Evolutionary conservation across 306 rosid species (phyloP).

Genomic region (Amphicarpaea edgeworthii): DNA sequence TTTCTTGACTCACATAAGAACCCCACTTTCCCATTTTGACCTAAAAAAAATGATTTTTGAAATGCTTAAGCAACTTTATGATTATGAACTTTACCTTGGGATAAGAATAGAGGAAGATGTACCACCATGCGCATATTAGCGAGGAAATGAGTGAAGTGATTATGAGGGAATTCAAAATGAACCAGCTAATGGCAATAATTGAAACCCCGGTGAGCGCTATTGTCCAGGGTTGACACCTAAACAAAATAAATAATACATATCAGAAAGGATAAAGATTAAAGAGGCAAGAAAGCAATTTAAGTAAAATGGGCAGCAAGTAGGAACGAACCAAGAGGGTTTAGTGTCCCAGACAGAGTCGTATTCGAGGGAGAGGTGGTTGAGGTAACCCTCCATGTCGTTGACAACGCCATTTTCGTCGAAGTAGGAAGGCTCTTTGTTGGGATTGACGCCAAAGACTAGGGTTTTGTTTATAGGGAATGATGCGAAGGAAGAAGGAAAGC

Average conservation of each 20-base stretch:
- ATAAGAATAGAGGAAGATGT: slow-evolving; percentile 82
- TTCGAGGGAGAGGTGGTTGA: slow-evolving; percentile 81
- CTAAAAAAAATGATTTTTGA: background rate
- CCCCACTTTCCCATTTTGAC: background rate
- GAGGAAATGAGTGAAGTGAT: slow-evolving; percentile 48
- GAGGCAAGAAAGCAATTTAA: too few relatives aligned
- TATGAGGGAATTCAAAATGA: slow-evolving; percentile 57
- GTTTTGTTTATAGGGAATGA: slow-evolving; percentile 35
- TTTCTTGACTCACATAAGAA: background rate
- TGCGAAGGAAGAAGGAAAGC: slow-evolving; percentile 29
- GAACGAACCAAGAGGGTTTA: slow-evolving; percentile 81
- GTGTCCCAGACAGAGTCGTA: slow-evolving; percentile 99
- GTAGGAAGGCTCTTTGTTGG: slow-evolving; percentile 60
- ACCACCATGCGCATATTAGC: slow-evolving; percentile 83
- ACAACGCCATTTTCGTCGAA: slow-evolving; percentile 72
- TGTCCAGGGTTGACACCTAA: slow-evolving; percentile 60
- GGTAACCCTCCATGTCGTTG: slow-evolving; percentile 88
- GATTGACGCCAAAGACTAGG: slow-evolving; percentile 46
- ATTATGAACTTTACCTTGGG: too few relatives aligned
- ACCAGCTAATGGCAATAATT: slow-evolving; percentile 63
- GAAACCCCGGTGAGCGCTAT: slow-evolving; percentile 45
- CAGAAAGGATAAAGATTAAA: too few relatives aligned
- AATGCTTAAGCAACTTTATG: background rate
- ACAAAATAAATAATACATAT: background rate
- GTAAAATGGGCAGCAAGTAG: too few relatives aligned